Base-by-base conservation (phyloP, 345 rosid genomes). In the Citrus maxima region DNA sequence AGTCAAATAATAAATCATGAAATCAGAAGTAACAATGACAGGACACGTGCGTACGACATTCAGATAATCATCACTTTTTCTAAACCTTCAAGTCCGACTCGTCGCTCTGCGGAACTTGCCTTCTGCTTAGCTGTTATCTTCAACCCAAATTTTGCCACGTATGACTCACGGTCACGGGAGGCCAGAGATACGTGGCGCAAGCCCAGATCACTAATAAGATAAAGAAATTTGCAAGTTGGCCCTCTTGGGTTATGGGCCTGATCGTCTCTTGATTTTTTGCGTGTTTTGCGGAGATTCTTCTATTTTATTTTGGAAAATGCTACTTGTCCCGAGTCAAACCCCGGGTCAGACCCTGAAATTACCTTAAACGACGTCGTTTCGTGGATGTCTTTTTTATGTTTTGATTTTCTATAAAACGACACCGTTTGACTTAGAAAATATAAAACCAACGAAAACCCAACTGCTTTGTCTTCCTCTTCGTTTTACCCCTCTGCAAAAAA, bases 221-320 rank as follows among this genome's bases (percentile, higher is more conserved):
- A 25, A 28, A 37, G 46, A 32, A 34, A 14, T 35, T 35, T 55
- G 70, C 88, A 79, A 79, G 58, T 81, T 83, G 88, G 54, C 64
- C 58, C 54, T 69, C 75, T 21, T 51, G 55, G 70, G 72, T 34
- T 28, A 82, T 84, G 64, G 73, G 5, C 34, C 42, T 13, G 71
- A 81, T 81, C 79, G 60, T 27, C 82, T 70, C 62, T 77, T 67
- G 82, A 78, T 78, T 64, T 85, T 51, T 70, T 70, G 77, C 77
- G 70, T 84, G 69, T 75, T 42, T 30, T 49, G 5, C 71, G 82
- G 66, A 73, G 83, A 79, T 82, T 77, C 82, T 40, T 30, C 62
- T 27, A 13, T 34, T 37, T 6, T 67, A 19, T 34, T 16, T 25
- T n/a, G 27, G 27, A 25, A 25, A 25, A 25, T 25, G 27, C 27